Evolutionary conservation across 192 early-diverging fungal genomes (phyloP).

Genomic region (Coemansia sp.): DNA sequence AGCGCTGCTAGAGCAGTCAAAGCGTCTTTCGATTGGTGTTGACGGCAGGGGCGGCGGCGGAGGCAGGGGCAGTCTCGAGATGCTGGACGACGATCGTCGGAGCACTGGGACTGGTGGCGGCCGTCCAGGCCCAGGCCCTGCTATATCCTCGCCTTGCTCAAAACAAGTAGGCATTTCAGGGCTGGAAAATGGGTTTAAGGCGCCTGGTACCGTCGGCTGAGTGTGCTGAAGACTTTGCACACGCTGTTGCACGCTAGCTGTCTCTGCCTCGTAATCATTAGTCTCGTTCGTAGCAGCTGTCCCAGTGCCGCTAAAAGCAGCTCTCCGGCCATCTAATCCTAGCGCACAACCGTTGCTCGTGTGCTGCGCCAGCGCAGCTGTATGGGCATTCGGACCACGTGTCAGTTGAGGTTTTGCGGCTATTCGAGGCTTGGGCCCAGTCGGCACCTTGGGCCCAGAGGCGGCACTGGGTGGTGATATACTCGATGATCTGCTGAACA

Average conservation of each 20-base stretch:
- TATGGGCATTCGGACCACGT: not conserved
- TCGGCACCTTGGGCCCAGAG: conserved; percentile 15
- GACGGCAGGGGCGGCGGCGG: conserved; percentile 21
- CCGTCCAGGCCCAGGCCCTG: not conserved
- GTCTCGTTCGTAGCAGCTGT: not conserved
- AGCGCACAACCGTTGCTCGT: not conserved
- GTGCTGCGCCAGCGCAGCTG: conserved; percentile 35
- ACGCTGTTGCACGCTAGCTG: conserved; percentile 37
- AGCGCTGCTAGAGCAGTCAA: not conserved
- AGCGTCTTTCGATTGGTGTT: conserved; percentile 7
- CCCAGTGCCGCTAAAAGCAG: not conserved
- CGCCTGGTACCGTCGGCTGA: not conserved
- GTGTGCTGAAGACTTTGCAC: conserved; percentile 32
- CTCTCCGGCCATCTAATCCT: not conserved
- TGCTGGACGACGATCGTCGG: conserved; percentile 22
- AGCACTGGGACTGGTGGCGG: conserved; percentile 18
- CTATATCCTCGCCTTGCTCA: not conserved
- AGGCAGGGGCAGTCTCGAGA: conserved; percentile 19
- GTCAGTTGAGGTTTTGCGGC: conserved; percentile 8
- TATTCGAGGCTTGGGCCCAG: conserved; percentile 29
- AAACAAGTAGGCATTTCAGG: conserved; percentile 30
- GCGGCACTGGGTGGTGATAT: not conserved
- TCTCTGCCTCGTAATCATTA: not conserved
- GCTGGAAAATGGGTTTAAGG: conserved; percentile 50
- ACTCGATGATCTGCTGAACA: not conserved